These are phyloP conservation scores for Xylaria sp. DNA, from an alignment of 2,329 filamentous ascomycete species.

Conservation along the genomic window DNA sequence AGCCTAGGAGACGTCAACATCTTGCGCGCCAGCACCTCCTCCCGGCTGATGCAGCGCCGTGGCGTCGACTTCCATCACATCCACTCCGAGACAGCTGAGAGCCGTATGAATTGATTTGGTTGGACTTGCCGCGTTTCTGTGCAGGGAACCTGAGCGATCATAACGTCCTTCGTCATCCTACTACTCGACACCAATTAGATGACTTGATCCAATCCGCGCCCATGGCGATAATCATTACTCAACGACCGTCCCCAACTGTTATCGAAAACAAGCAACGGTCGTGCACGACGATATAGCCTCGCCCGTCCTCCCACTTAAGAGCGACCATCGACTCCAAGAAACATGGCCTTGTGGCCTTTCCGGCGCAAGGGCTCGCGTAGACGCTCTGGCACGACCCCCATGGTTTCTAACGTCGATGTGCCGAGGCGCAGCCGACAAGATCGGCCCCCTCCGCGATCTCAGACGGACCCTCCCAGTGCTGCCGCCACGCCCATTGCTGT, in stretches of 20 bases:
- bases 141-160: conserved; percentile 7
- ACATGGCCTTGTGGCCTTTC: conserved; percentile 85
- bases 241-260: conserved; percentile 30
- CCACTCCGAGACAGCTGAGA: conserved; percentile 1
- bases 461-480: conserved; percentile 30
- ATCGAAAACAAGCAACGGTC: conserved; percentile 31
- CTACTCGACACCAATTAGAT: conserved; percentile 18
- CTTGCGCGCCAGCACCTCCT: conserved; percentile 21
- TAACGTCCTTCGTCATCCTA: conserved; percentile 12
- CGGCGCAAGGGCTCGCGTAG: conserved; percentile 71
- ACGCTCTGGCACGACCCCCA: conserved; percentile 45
- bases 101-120: conserved; percentile 16
- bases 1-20: conserved; percentile 20
- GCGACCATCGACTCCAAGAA: conserved; percentile 18
- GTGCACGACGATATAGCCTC: conserved; percentile 26
- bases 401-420: conserved; percentile 24
- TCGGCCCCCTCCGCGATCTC: conserved; percentile 25
- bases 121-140: conserved; percentile 5
- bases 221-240: conserved; percentile 38
- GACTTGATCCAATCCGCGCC: conserved; percentile 31
- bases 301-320: conserved; percentile 10
- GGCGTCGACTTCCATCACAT: conserved; percentile 13
- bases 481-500: conserved; percentile 29
- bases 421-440: conserved; percentile 23
- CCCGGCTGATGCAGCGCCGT: conserved; percentile 25